These are phyloP conservation scores for Cryptococcus jaspeensis DNA, from an alignment of 1,284 basidiomycete genomes.

Conservation along the genomic window DNA sequence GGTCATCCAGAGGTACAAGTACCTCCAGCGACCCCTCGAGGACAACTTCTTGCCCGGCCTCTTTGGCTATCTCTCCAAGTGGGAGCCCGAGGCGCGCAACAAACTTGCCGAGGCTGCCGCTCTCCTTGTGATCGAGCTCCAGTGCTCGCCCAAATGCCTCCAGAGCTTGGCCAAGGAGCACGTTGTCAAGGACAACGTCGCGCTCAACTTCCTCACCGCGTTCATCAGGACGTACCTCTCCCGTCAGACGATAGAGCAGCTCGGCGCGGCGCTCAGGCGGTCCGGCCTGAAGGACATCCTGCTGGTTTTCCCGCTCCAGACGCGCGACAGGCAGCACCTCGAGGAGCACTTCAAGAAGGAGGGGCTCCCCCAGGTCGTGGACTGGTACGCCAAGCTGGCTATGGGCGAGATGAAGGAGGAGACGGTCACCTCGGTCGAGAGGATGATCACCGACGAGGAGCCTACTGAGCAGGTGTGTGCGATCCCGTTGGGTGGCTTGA, in stretches of 20 bases:
- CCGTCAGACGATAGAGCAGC: conserved; percentile 81
- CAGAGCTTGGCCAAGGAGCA: conserved; percentile 86
- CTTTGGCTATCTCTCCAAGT: conserved; percentile 82
- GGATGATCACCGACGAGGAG: conserved; percentile 60
- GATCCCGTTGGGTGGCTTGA: background rate
- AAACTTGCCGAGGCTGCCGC: conserved; percentile 80
- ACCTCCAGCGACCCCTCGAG: conserved; percentile 94
- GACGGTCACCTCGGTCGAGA: conserved; percentile 63
- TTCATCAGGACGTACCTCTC: conserved; percentile 78
- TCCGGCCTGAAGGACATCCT: conserved; percentile 83
- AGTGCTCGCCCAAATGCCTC: conserved; percentile 73
- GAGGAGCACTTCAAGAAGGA: conserved; percentile 83
- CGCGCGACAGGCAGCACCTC: conserved; percentile 68
- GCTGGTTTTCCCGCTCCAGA: conserved; percentile 80
- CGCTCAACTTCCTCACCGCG: conserved; percentile 70
- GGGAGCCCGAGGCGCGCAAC: conserved; percentile 70
- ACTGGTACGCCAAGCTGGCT: conserved; percentile 89
- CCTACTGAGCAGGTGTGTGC: conserved; percentile 61
- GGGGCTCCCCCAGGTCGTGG: conserved; percentile 72
- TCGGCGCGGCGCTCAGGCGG: conserved; percentile 71
- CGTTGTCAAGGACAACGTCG: conserved; percentile 85
- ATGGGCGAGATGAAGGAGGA: conserved; percentile 69
- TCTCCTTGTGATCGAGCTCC: conserved; percentile 75
- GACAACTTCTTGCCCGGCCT: conserved; percentile 76
- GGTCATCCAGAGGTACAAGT: conserved; percentile 97